Evolutionary conservation across 2,329 filamentous ascomycete genomes (phyloP).

Genomic region (Neurospora sp.): DNA sequence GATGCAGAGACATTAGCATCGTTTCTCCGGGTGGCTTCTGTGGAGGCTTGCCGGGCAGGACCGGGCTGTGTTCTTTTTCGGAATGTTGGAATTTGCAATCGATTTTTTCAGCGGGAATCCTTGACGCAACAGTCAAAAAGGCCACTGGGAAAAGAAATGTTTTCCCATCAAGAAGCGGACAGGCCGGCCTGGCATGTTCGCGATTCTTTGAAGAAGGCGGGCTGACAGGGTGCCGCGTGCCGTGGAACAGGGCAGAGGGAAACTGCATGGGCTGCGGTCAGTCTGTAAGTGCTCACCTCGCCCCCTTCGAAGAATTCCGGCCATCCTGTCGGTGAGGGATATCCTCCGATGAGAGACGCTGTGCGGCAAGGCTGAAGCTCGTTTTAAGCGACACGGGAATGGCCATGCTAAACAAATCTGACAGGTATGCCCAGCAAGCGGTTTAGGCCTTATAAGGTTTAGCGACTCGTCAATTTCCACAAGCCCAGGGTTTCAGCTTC

Average conservation of each 20-base stretch:
- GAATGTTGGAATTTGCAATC: not conserved
- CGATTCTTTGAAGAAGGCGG: not conserved
- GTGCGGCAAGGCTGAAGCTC: not conserved
- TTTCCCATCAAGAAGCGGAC: not conserved
- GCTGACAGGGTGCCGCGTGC: not conserved
- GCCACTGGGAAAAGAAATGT: not conserved
- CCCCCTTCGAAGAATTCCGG: not conserved
- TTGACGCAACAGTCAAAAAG: not conserved
- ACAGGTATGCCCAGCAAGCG: not conserved
- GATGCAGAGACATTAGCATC: not conserved
- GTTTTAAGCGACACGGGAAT: not conserved
- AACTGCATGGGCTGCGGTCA: not conserved
- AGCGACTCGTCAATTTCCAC: not conserved
- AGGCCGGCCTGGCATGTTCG: not conserved
- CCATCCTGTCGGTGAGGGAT: not conserved
- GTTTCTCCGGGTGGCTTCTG: not conserved
- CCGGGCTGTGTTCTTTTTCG: not conserved
- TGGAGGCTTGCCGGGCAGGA: not conserved
- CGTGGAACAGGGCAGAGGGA: not conserved
- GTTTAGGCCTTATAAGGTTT: not conserved
- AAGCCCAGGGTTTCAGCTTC: not conserved
- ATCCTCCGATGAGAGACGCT: not conserved
- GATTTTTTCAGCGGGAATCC: not conserved
- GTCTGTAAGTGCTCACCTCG: not conserved
- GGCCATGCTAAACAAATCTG: not conserved